These are phyloP conservation scores for Alnus rubra DNA, from an alignment of 306 rosid species.

Conservation along the genomic window DNA sequence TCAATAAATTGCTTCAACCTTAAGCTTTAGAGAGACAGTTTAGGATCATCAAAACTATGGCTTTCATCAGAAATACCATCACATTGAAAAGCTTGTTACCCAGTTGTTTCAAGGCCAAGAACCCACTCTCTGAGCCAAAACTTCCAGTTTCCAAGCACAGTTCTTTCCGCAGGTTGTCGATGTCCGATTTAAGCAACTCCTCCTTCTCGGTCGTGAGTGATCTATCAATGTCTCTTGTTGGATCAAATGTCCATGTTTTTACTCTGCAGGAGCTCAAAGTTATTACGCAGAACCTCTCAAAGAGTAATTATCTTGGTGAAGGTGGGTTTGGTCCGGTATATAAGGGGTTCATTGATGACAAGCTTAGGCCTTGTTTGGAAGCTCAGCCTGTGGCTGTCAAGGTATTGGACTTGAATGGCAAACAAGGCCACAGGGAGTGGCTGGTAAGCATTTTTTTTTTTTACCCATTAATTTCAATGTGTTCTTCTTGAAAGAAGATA, in stretches of 20 bases:
- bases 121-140: constrained; percentile 24
- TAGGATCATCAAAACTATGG: constrained; percentile 34
- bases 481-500: background rate
- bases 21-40: constrained; percentile 23
- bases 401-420: constrained; percentile 74
- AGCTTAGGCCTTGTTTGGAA: constrained; percentile 52
- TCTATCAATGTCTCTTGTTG: constrained; percentile 67
- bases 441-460: constrained; percentile 48
- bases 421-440: constrained; percentile 97
- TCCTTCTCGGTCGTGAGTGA: constrained; percentile 75
- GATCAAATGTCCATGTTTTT: constrained; percentile 78
- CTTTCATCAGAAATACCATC: constrained; percentile 42
- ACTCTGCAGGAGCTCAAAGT: constrained; percentile 62
- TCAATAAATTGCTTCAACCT: constrained; percentile 16
- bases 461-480: background rate
- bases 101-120: constrained; percentile 52
- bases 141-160: constrained; percentile 35
- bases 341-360: constrained; percentile 79
- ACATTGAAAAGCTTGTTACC: constrained; percentile 41
- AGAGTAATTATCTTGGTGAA: constrained; percentile 69
- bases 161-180: constrained; percentile 55
- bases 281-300: constrained; percentile 55
- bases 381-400: constrained; percentile 78
- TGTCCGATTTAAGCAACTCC: constrained; percentile 68
- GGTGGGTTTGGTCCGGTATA: constrained; percentile 93